Base-by-base conservation (phyloP, 1,139 yeast species). In the Candida frijolesensis region DNA sequence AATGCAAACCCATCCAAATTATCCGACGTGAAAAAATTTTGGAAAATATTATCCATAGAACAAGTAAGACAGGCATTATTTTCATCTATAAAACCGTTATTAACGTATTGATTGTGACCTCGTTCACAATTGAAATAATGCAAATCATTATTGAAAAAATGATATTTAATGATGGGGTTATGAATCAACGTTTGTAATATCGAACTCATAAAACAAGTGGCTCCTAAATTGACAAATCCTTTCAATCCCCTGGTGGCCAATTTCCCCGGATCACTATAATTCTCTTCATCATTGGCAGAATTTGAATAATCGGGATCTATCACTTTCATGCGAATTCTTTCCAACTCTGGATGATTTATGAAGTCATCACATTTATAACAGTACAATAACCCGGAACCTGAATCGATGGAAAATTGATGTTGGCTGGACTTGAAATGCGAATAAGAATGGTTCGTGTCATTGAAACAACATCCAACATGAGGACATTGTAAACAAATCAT, bases 121-220 rank as follows among this genome's bases (percentile, higher is more conserved):
- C 63, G 60, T 25, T 65, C 69, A 57, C 80, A 76, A 59, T 71
- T 67, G 58, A 76, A 74, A 57, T 65, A 74, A 58, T 76, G 80
- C 41, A 63, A 57, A 61, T 85, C 87, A 43, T 89, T 92, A 42
- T 85, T 77, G 66, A 94, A 78, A 60, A 89, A 90, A 55, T 86
- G 87, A 59, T 84, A 80, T 53, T 94, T 81, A 42, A 94, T 78
- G 51, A 89, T 76, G 10, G 98, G 98, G 63, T 92, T 92, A 65
- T 94, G 98, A 47, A 94, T 75, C 43, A 92, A 70, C 0, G 96
- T 83, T 70, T 94, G 99, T 42, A 94, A 69, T 15, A 91, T 84
- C 38, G 95, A 89, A 57, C 96, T 88, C 89, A 94, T 92, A 70
- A 89, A 94, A 70, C 99, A 94, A 0, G 99, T 94, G 0, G 98